A percentile compares a stretch with the other conserved stretches of the same genome.
Conservation (phyloP, 345 rosid species). For the Dipteronia dyeriana region DNA sequence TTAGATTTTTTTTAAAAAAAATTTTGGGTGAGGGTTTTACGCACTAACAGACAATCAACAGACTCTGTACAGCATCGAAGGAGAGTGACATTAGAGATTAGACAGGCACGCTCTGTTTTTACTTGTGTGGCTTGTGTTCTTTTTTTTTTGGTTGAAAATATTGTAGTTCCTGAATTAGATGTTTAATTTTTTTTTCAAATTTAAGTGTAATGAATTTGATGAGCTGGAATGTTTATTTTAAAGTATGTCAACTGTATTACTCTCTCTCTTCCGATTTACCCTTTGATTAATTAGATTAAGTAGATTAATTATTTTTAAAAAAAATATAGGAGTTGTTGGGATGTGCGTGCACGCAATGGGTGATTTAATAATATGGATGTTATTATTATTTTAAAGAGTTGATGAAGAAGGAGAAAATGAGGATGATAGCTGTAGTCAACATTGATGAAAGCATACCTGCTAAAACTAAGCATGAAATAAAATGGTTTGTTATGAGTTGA, state of each 20-base stretch:
- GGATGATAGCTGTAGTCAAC: conserved; percentile 39
- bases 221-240: conserved; percentile 2
- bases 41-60: conserved; percentile 13
- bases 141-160: background rate
- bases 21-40: conserved; percentile 21
- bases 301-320: background rate
- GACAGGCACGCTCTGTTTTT: conserved; percentile 43
- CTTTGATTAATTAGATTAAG: background rate
- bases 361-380: conserved; percentile 7
- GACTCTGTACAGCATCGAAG: conserved; percentile 34
- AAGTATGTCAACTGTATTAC: background rate
- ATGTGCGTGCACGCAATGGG: conserved; percentile 43
- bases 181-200: background rate
- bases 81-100: background rate
- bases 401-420: background rate
- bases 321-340: conserved; percentile 24
- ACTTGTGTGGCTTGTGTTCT: conserved; percentile 46
- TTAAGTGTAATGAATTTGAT: conserved; percentile 8
- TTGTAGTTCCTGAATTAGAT: background rate
- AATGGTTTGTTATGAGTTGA: background rate
- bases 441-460: background rate
- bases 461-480: conserved; percentile 3
- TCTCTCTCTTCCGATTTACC: too few relatives aligned
- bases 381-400: background rate
- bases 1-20: background rate